Evolutionary conservation across 2,329 filamentous ascomycete genomes (phyloP).

Genomic region (Verticillium nubilum): DNA sequence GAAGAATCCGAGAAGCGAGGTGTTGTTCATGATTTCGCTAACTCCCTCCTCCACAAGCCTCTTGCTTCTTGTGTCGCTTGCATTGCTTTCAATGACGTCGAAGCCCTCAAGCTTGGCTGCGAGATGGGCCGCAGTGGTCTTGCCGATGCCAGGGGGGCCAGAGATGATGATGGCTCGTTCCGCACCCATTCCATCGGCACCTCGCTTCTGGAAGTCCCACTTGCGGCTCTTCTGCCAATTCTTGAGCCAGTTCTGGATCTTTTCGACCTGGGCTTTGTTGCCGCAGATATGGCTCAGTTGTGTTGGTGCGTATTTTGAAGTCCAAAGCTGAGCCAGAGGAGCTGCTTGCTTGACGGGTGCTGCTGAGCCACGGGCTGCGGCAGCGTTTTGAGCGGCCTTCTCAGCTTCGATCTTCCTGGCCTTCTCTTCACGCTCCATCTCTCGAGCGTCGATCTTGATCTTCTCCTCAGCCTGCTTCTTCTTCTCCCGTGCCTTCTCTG

Average conservation of each 20-base stretch:
- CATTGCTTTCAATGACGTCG: conserved; percentile 91
- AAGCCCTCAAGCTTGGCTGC: conserved; percentile 90
- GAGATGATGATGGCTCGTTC: conserved; percentile 92
- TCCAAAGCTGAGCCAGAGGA: conserved; percentile 68
- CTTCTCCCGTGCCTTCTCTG: conserved; percentile 79
- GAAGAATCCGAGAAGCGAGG: conserved; percentile 87
- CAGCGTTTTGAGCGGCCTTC: conserved; percentile 46
- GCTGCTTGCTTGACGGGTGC: conserved; percentile 31
- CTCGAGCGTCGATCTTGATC: conserved; percentile 70
- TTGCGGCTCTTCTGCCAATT: conserved; percentile 76
- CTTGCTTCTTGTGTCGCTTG: conserved; percentile 93
- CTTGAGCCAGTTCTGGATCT: conserved; percentile 80
- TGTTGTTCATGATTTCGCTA: conserved; percentile 90
- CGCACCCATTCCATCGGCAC: conserved; percentile 76
- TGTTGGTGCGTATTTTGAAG: conserved; percentile 89
- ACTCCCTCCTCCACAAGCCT: conserved; percentile 86
- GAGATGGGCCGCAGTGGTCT: conserved; percentile 93
- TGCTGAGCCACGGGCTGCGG: conserved; percentile 35
- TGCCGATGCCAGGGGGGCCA: conserved; percentile 92
- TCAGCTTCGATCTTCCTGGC: conserved; percentile 44
- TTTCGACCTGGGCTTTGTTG: conserved; percentile 87
- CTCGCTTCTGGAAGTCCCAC: conserved; percentile 74
- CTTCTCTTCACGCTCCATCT: conserved; percentile 81
- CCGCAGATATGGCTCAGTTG: conserved; percentile 85
- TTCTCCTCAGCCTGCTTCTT: conserved; percentile 80